Evolutionary conservation across 1,284 basidiomycete species (phyloP).

Genomic region (Porogramme epimiltina): DNA sequence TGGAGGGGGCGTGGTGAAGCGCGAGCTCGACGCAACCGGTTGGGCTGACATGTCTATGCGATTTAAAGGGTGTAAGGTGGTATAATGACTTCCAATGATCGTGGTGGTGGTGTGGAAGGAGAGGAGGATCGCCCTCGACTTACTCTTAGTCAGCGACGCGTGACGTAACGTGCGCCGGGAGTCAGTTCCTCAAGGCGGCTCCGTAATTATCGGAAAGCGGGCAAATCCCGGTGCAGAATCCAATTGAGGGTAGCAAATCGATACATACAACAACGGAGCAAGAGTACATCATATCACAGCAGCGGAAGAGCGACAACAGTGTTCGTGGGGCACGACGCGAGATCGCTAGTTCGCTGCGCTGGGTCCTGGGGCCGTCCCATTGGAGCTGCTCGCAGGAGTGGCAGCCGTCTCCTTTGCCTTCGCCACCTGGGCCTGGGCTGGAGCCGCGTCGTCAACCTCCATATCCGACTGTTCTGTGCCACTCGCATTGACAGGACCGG

Average conservation of each 20-base stretch:
- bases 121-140: no score
- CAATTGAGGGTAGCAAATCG: no score
- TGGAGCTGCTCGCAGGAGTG: not conserved
- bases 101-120: no score
- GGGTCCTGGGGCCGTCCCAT: conserved; percentile 3
- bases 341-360: no score
- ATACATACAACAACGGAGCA: not conserved
- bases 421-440: conserved; percentile 9
- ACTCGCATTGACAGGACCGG: not conserved
- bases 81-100: no score
- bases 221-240: no score
- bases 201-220: no score
- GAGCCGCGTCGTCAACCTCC: conserved; percentile 35
- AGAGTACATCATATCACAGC: not conserved
- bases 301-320: not conserved
- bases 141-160: not conserved
- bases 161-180: conserved; percentile 1
- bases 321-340: conserved; percentile 3
- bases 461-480: conserved; percentile 29
- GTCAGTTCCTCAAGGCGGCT: no score
- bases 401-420: conserved; percentile 16
- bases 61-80: no score
- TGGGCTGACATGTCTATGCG: conserved; percentile 10
- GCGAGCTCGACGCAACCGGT: conserved; percentile 11
- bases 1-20: conserved; percentile 31